Conservation (phyloP, 108 stramenopile species). For the Nitzschia palea region DNA sequence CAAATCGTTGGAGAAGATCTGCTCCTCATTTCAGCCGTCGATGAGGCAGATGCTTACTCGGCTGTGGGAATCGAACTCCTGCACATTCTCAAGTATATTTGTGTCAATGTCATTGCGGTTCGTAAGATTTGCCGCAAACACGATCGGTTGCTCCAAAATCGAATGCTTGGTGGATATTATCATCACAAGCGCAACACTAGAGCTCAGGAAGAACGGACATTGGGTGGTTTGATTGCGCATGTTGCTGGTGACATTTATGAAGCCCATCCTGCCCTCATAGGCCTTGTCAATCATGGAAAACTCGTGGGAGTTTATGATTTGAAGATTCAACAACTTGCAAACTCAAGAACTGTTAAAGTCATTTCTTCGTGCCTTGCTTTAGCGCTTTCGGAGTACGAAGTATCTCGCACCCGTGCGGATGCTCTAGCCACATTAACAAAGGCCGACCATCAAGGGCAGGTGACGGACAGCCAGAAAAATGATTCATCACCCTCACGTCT, state of each 20-base stretch:
- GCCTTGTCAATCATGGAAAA: conserved; percentile 37
- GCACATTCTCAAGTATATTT: conserved; percentile 78
- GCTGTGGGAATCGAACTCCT: conserved; percentile 79
- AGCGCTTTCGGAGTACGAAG: conserved; percentile 79
- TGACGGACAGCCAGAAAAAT: neutral
- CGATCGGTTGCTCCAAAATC: conserved; percentile 74
- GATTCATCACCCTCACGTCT: neutral
- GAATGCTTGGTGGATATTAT: conserved; percentile 89
- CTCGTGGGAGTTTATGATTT: conserved; percentile 56
- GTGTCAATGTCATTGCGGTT: conserved; percentile 78
- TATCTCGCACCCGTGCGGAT: conserved; percentile 62
- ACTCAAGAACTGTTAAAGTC: conserved; percentile 71
- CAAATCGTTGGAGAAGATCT: conserved; percentile 59
- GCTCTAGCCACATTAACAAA: conserved; percentile 49
- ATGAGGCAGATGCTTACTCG: conserved; percentile 77
- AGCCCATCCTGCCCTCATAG: conserved; percentile 34
- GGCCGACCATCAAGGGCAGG: neutral
- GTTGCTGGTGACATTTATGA: conserved; percentile 37
- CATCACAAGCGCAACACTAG: conserved; percentile 38
- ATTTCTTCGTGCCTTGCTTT: conserved; percentile 75
- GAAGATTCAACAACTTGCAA: conserved; percentile 76
- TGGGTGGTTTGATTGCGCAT: conserved; percentile 39
- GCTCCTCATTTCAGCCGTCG: conserved; percentile 77
- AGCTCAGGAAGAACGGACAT: conserved; percentile 31
- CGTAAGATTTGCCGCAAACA: conserved; percentile 88